Evolutionary conservation across 805 yeast species (phyloP), one percentile per base, ranked within the genome.

Genomic region (Kazachstania psychrophila): DNA sequence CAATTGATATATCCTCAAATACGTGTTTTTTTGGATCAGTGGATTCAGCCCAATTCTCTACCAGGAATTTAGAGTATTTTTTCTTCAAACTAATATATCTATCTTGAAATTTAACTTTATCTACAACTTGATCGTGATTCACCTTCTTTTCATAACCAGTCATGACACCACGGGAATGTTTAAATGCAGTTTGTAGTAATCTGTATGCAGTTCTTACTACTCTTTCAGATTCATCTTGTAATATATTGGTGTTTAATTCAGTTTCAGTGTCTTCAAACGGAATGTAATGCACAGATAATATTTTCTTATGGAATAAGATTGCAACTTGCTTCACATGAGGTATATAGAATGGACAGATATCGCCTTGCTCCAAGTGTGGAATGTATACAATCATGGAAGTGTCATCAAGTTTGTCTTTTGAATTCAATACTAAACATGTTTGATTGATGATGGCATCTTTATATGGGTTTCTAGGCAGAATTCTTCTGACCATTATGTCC

Each of bases 1-100:
- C 96, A 47, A 89, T 88, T 3, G 95, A 94, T 36, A 89, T 73
- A 56, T 89, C 97, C 64, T 89, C 97, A 62, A 88, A 89, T 0
- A 89, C 96, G 61, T 89, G 97, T 56, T 89, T 89, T 48, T 79
- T 73, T 3, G 96, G 96, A 59, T 89, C 96, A 2, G 97, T 89
- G 22, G 79, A 77, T 60, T 89, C 97, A n/a, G 70, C 76, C 97
- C 97, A 89, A 45, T 70, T 72, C 28, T 78, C 83, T 10, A 87
- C 87, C 33, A 89, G 62, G 13, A 63, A 59, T 19, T 78, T 73
- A 0, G 95, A 85, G 56, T 88, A 82, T 57, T 79, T 82, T 56
- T 81, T 83, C 60, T 89, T 89, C 50, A 89, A 66, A 15, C 72
- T 65, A 19, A 85, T 78, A 56, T 89, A 89, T 41, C 82, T 63